These are phyloP conservation scores for Nicotiana benthamiana DNA, from an alignment of 257 asterid species.

Conservation along the genomic window DNA sequence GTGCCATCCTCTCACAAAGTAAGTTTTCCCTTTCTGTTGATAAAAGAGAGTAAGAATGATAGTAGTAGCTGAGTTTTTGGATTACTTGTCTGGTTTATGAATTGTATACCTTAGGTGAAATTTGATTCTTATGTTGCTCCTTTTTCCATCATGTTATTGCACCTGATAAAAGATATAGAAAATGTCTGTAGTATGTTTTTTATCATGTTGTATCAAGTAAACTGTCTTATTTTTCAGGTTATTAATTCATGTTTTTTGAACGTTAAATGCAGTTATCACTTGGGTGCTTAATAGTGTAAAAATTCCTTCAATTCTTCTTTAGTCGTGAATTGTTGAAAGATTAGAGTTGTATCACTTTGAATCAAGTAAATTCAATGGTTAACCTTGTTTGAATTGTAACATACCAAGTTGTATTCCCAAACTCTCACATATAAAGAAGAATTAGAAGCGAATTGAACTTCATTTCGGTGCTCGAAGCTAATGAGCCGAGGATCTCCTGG, in stretches of 20 bases:
- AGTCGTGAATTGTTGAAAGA: not conserved
- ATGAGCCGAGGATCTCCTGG: too few species aligned
- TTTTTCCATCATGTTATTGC: not conserved
- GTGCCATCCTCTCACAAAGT: constrained; percentile 72
- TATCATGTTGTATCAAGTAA: not conserved
- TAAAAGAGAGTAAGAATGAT: not conserved
- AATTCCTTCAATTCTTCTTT: too few species aligned
- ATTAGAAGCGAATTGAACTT: too few species aligned
- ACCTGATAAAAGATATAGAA: not conserved
- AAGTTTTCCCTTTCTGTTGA: constrained; percentile 10
- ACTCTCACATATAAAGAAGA: not conserved
- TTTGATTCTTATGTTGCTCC: not conserved
- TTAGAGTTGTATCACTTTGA: not conserved
- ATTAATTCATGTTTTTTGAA: too few species aligned
- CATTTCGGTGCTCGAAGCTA: too few species aligned
- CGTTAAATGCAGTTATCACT: too few species aligned
- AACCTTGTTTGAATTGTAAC: not conserved
- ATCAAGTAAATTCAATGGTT: too few species aligned
- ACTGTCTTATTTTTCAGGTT: too few species aligned
- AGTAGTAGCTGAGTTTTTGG: not conserved
- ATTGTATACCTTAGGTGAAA: not conserved
- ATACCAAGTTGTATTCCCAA: not conserved
- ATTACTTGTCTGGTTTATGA: not conserved
- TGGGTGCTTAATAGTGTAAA: too few species aligned
- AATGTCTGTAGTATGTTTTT: not conserved